Evolutionary conservation across 2,329 filamentous ascomycete species (phyloP).

Genomic region (Whalleya microplaca): DNA sequence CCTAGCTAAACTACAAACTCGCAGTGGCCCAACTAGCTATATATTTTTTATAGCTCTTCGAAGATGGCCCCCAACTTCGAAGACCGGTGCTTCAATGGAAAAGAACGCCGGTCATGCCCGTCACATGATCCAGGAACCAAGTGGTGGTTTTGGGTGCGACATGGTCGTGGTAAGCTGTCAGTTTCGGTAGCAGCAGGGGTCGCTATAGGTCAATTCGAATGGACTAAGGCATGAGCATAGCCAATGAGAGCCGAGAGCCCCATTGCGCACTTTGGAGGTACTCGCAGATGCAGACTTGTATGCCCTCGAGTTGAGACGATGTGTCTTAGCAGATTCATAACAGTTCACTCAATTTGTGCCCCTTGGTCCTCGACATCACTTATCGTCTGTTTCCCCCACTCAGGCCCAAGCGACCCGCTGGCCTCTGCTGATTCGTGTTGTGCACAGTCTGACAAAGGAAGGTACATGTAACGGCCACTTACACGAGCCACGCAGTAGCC

Average conservation of each 20-base stretch:
- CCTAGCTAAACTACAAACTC: slow-evolving; percentile 5
- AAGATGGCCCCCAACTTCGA: slow-evolving; percentile 28
- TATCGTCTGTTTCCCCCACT: slow-evolving; percentile 39
- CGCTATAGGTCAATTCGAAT: slow-evolving; percentile 35
- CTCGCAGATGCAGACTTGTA: slow-evolving; percentile 37
- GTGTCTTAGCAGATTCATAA: slow-evolving; percentile 39
- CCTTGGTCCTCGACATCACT: slow-evolving; percentile 36
- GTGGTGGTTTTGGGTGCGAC: slow-evolving; percentile 34
- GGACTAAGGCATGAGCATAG: slow-evolving; percentile 23
- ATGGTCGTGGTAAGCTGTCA: slow-evolving; percentile 29
- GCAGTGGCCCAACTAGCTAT: neutral
- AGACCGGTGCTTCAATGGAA: slow-evolving; percentile 14
- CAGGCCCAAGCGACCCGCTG: slow-evolving; percentile 39
- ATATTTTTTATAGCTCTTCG: slow-evolving; percentile 16
- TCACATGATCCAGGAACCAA: slow-evolving; percentile 35
- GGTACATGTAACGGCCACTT: slow-evolving; percentile 38
- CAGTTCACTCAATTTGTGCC: slow-evolving; percentile 35
- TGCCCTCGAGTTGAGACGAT: slow-evolving; percentile 36
- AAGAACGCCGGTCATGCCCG: slow-evolving; percentile 22
- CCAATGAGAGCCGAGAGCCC: slow-evolving; percentile 33
- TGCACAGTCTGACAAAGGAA: slow-evolving; percentile 39
- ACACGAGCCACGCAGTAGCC: slow-evolving; percentile 38
- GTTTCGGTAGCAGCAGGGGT: slow-evolving; percentile 34
- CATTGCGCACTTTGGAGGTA: slow-evolving; percentile 32
- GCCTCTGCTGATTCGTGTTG: slow-evolving; percentile 39